phyloP scores from a whole-genome alignment of 75 land plant species.

The Ceratopteris richardii region DNA sequence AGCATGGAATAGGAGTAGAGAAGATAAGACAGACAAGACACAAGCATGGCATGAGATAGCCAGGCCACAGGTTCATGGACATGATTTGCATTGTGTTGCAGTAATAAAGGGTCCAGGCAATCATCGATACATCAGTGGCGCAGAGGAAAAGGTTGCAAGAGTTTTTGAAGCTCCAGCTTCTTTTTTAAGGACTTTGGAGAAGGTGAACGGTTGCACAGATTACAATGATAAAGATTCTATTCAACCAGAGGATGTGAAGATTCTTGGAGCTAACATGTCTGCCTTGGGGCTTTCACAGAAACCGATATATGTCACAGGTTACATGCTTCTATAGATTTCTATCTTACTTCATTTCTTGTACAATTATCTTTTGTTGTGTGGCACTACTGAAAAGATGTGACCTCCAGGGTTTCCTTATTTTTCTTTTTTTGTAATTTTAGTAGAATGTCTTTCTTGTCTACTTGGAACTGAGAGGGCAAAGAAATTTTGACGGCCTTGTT shows the following conservation, averaged over 20 bases:
- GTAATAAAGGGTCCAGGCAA: constrained; percentile 68
- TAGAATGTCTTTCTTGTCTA: too few species aligned
- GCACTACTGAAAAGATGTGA: too few species aligned
- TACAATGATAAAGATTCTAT: constrained; percentile 13
- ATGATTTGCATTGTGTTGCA: constrained; percentile 84
- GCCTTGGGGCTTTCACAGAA: constrained; percentile 97
- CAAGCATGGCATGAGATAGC: constrained; percentile 88
- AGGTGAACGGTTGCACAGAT: constrained; percentile 24
- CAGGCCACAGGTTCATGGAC: constrained; percentile 98
- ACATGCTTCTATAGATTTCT: background rate
- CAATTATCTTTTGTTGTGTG: background rate
- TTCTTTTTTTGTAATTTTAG: too few species aligned
- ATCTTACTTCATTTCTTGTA: background rate
- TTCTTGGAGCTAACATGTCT: constrained; percentile 98
- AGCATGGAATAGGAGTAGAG: constrained; percentile 44
- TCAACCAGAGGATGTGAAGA: constrained; percentile 47
- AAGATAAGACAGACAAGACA: constrained; percentile 1
- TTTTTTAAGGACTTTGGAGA: constrained; percentile 70
- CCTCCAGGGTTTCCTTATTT: too few species aligned
- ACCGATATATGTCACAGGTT: constrained; percentile 69
- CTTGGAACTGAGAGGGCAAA: too few species aligned
- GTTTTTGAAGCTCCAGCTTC: constrained; percentile 94
- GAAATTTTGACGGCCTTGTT: too few species aligned
- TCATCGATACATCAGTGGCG: constrained; percentile 91
- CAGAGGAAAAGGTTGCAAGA: constrained; percentile 96